Conservation (phyloP, 495 filamentous ascomycete species). For the Talaromyces wortmannii region DNA sequence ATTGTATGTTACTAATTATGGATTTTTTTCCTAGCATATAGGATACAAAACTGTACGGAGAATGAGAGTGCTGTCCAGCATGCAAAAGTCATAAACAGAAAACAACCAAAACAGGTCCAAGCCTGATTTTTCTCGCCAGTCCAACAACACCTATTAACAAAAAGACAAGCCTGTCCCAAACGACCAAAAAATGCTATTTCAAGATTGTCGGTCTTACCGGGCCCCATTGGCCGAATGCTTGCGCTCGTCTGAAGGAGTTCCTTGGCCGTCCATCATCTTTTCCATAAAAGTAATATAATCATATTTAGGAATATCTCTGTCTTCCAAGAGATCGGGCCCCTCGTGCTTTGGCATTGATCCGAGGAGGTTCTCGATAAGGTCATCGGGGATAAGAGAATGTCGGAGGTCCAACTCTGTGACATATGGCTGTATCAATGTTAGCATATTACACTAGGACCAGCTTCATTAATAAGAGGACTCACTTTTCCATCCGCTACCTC, state of each 20-base stretch:
- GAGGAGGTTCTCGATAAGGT: slow-evolving; percentile 86
- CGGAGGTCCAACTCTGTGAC: slow-evolving; percentile 95
- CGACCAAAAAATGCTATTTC: slow-evolving; percentile 8
- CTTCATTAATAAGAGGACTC: slow-evolving; percentile 15
- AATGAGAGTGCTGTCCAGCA: slow-evolving; percentile 5
- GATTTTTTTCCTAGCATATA: no score
- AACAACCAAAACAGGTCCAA: slow-evolving; percentile 4
- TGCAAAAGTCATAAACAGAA: slow-evolving; percentile 4
- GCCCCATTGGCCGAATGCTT: slow-evolving; percentile 19
- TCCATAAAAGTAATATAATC: slow-evolving; percentile 95
- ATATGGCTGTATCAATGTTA: slow-evolving; percentile 55
- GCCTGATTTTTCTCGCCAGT: slow-evolving; percentile 13
- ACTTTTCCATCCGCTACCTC: slow-evolving; percentile 97
- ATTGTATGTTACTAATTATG: no score
- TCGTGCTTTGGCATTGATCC: slow-evolving; percentile 75
- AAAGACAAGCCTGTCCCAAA: slow-evolving; percentile 5
- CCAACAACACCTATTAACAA: slow-evolving; percentile 11
- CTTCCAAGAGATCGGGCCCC: slow-evolving; percentile 72
- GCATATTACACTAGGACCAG: neutral
- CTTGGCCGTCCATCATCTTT: slow-evolving; percentile 45
- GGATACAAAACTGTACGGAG: slow-evolving; percentile 2
- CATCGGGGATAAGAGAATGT: slow-evolving; percentile 90
- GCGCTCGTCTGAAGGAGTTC: neutral
- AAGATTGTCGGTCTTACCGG: slow-evolving; percentile 13
- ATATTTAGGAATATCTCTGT: slow-evolving; percentile 70